Percentiles rank a stretch among this genome's conserved stretches.
Conservation (phyloP, 2,329 filamentous ascomycete genomes). For the Phyllosticta capitalensis region DNA sequence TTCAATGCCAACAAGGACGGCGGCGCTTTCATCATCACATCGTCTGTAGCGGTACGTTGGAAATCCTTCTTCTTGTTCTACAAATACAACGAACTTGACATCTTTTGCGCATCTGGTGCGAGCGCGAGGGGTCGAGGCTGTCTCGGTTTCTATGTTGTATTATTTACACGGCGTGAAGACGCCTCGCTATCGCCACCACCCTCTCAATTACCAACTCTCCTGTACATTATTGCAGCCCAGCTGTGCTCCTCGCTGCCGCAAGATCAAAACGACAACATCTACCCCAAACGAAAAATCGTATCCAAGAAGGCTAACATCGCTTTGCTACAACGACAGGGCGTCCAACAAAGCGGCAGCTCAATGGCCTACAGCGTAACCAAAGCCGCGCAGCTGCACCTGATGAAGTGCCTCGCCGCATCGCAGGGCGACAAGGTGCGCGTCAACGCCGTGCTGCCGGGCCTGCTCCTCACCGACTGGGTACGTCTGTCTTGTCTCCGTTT, state of each 20-base stretch:
- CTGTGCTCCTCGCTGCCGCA: no score
- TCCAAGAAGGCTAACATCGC: not conserved
- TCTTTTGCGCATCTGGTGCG: no score
- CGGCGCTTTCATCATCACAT: constrained; percentile 54
- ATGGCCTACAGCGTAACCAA: constrained; percentile 73
- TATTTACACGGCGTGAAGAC: no score
- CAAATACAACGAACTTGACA: no score
- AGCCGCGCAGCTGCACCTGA: constrained; percentile 44
- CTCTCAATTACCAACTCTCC: no score
- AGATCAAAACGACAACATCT: not conserved
- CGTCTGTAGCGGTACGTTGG: constrained; percentile 46
- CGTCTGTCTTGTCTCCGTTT: no score
- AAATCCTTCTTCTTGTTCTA: not conserved
- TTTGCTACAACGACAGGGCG: constrained; percentile 26
- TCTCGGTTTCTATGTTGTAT: no score
- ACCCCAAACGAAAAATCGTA: not conserved
- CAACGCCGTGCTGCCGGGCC: constrained; percentile 51
- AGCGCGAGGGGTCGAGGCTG: no score
- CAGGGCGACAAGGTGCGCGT: constrained; percentile 49
- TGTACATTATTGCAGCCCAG: no score
- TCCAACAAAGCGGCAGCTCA: constrained; percentile 44
- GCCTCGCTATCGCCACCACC: no score
- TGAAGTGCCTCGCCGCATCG: constrained; percentile 50
- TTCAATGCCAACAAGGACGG: constrained; percentile 55
- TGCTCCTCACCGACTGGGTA: constrained; percentile 58